Conservation (phyloP, 2,329 filamentous ascomycete genomes). For the Xylariaceae sp. region DNA sequence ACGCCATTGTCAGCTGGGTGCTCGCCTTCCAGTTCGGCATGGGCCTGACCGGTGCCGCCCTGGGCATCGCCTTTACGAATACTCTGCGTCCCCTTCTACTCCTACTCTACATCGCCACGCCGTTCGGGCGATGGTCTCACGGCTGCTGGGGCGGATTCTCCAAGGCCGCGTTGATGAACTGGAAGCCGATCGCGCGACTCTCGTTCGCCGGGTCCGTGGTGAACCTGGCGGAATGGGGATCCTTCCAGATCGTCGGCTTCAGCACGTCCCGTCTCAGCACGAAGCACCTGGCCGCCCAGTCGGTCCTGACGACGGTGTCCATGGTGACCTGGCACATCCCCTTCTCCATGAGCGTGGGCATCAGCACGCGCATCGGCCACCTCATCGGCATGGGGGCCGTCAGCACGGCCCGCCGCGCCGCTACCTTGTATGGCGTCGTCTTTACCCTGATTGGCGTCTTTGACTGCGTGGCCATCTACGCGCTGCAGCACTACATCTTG, state of each 20-base stretch:
- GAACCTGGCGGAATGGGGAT: constrained; percentile 39
- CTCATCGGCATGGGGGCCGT: constrained; percentile 38
- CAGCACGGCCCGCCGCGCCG: constrained; percentile 30
- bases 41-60: constrained; percentile 46
- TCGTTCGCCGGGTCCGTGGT: constrained; percentile 37
- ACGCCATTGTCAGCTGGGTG: constrained; percentile 44
- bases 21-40: constrained; percentile 39
- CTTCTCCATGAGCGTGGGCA: constrained; percentile 38
- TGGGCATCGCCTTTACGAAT: constrained; percentile 45
- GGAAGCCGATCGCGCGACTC: constrained; percentile 36
- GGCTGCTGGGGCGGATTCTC: constrained; percentile 43
- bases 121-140: constrained; percentile 35
- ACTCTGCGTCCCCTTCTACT: constrained; percentile 44
- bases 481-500: constrained; percentile 28
- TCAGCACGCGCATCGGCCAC: constrained; percentile 39
- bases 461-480: constrained; percentile 31
- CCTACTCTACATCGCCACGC: constrained; percentile 40
- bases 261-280: constrained; percentile 42
- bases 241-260: constrained; percentile 40
- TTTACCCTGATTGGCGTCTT: constrained; percentile 30
- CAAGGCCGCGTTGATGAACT: constrained; percentile 30
- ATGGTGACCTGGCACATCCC: constrained; percentile 40
- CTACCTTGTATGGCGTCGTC: constrained; percentile 30
- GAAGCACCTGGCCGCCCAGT: constrained; percentile 38
- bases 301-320: constrained; percentile 37